Percentiles rank a stretch among this genome's conserved stretches.
These are phyloP conservation scores for Panaeolus cyanescens DNA, from an alignment of 768 basidiomycete species.

Conservation along the genomic window DNA sequence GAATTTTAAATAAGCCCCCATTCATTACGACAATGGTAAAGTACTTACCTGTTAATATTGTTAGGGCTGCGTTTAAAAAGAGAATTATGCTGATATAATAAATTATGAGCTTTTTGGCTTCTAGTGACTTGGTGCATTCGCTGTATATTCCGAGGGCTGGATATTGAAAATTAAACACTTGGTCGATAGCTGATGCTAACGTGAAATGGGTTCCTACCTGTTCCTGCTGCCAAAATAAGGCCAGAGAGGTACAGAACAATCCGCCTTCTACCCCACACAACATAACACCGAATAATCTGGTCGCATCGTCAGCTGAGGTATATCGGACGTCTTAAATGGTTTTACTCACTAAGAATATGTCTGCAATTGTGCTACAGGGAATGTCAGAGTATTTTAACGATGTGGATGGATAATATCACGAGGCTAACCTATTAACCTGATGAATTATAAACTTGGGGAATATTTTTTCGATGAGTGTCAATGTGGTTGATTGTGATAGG, in stretches of 20 bases:
- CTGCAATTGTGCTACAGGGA: constrained; percentile 23
- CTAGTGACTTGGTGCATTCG: constrained; percentile 14
- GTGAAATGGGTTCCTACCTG: too few species aligned
- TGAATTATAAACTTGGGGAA: constrained; percentile 24
- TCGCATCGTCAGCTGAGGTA: background rate
- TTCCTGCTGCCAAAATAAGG: constrained; percentile 20
- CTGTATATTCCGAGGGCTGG: constrained; percentile 19
- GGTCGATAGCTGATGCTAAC: too few species aligned
- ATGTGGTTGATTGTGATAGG: constrained; percentile 9
- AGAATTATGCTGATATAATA: constrained; percentile 16
- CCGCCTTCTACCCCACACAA: constrained; percentile 26
- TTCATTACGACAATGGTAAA: too few species aligned
- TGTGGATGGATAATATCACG: background rate
- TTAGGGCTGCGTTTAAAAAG: constrained; percentile 19
- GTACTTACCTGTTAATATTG: constrained; percentile 23
- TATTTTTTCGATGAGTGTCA: constrained; percentile 9
- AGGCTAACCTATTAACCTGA: constrained; percentile 26
- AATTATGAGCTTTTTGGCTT: constrained; percentile 15
- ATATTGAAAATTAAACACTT: too few species aligned
- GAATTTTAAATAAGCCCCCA: too few species aligned
- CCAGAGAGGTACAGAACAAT: constrained; percentile 16
- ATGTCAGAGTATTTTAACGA: background rate
- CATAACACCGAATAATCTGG: constrained; percentile 29
- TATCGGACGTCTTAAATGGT: background rate
- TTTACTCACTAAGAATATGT: constrained; percentile 23